These are phyloP conservation scores for Tylopilus intermedius DNA, from an alignment of 768 basidiomycete species.

Conservation along the genomic window DNA sequence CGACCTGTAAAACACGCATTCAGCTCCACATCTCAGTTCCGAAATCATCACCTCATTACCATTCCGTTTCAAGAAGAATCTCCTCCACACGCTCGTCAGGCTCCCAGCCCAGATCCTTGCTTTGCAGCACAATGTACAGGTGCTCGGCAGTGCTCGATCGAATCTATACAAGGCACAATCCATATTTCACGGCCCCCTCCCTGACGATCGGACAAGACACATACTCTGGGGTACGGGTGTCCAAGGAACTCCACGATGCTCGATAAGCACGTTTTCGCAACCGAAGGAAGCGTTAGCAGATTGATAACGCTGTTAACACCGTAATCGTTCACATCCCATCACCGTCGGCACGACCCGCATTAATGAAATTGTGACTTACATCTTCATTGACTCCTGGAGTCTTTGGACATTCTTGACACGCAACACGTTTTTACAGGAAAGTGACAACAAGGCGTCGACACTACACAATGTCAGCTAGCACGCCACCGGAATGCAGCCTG, in stretches of 20 bases:
- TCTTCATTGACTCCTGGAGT: conserved; percentile 76
- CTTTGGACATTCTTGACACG: conserved; percentile 80
- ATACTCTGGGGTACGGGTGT: conserved; percentile 79
- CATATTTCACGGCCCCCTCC: conserved; percentile 3
- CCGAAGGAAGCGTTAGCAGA: conserved; percentile 48
- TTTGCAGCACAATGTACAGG: conserved; percentile 73
- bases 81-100: conserved; percentile 60
- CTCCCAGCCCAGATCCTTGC: conserved; percentile 59
- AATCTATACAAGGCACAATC: conserved; percentile 42
- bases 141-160: conserved; percentile 79
- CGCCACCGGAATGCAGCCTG: conserved; percentile 15
- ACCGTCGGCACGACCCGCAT: conserved; percentile 7
- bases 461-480: conserved; percentile 33
- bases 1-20: conserved; percentile 41
- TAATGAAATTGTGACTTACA: conserved; percentile 47
- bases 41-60: conserved; percentile 40
- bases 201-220: conserved; percentile 20
- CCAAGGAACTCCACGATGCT: conserved; percentile 58
- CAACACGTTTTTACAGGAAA: conserved; percentile 58
- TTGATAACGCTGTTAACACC: conserved; percentile 52
- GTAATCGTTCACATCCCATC: conserved; percentile 11
- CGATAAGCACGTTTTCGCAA: conserved; percentile 40
- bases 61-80: conserved; percentile 74
- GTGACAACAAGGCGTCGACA: conserved; percentile 46
- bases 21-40: conserved; percentile 19